Evolutionary conservation across 805 yeast species (phyloP).

Genomic region (Tetrapisispora nanseiensis): DNA sequence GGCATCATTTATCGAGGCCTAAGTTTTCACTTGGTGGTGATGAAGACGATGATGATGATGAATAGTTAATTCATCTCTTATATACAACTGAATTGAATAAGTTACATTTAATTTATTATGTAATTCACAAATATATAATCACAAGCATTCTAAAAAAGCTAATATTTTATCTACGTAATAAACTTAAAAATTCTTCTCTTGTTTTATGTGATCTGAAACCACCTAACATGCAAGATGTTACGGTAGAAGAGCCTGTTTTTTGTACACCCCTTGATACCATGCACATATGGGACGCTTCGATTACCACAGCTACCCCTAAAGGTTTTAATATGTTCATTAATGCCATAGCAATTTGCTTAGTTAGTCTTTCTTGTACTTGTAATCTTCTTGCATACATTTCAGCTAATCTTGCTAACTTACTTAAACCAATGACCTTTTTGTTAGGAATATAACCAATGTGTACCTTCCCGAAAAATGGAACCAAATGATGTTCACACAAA

Average conservation of each 20-base stretch:
- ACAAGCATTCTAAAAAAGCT: background rate
- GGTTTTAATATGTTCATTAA: conserved; percentile 84
- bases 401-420: conserved; percentile 89
- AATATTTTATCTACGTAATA: conserved; percentile 48
- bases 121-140: background rate
- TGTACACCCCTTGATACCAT: conserved; percentile 98
- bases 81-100: background rate
- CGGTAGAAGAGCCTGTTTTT: conserved; percentile 86
- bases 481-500: conserved; percentile 94
- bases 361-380: conserved; percentile 95
- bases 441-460: conserved; percentile 98
- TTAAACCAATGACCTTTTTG: conserved; percentile 82
- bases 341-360: conserved; percentile 97
- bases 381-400: conserved; percentile 93
- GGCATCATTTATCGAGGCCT: background rate
- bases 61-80: too few relatives aligned
- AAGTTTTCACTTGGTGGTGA: conserved; percentile 1
- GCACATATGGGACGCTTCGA: conserved; percentile 97
- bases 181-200: conserved; percentile 85
- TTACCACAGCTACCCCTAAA: conserved; percentile 95
- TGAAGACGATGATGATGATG: conserved; percentile 1
- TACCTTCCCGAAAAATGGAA: conserved; percentile 94
- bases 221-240: conserved; percentile 95
- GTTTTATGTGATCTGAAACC: conserved; percentile 93
- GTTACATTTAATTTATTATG: background rate